Evolutionary conservation across 495 filamentous ascomycete genomes (phyloP), one percentile per base, ranked within the genome.

Genomic region (Trichoderma gamsii): DNA sequence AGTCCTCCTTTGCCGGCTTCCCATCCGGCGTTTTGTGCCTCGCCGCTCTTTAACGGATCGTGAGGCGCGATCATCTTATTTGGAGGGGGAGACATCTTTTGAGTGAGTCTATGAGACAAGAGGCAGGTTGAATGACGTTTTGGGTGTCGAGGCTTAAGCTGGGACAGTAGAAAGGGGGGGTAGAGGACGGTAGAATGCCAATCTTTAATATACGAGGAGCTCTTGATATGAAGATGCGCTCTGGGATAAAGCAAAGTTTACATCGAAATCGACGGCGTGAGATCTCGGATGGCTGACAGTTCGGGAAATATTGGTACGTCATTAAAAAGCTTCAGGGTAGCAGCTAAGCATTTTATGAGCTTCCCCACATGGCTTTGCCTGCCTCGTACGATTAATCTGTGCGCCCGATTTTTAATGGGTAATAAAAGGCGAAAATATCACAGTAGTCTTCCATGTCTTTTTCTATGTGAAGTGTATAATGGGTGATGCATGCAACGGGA

Each of bases 1-100:
- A 82, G 73, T 16, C 85, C 89, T 59, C 89, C 89, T 66, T 83
- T 83, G 16, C 79, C 76, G 41, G 86, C 89, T 72, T 86, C 86
- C 81, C 84, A 86, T 18, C 85, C 84, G 68, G 88, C 89, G 59
- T 79, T 77, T 72, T 81, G 81, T 15, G 83, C 79, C 70, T 92
- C 88, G 7, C 81, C 80, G 71, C 84, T 81, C n/a, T 81, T 83
- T 63, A 71, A 67, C 44, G 73, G 74, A 69, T 77, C 79, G 69
- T 72, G 68, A 69, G 79, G 70, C 70, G 27, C 7, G 35, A n/a
- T 21, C 16, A 43, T 32, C 63, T 41, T 65, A 0, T 43, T 43
- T 41, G 27, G 21, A 41, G 35, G 32, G 3, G 35, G n/a, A 9
- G 63, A 35, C 12, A 27, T 27, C 59, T 38, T 15, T 38, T 15